These are phyloP conservation scores for Glaciozyma antarctica DNA, from an alignment of 768 basidiomycete genomes.

Conservation along the genomic window DNA sequence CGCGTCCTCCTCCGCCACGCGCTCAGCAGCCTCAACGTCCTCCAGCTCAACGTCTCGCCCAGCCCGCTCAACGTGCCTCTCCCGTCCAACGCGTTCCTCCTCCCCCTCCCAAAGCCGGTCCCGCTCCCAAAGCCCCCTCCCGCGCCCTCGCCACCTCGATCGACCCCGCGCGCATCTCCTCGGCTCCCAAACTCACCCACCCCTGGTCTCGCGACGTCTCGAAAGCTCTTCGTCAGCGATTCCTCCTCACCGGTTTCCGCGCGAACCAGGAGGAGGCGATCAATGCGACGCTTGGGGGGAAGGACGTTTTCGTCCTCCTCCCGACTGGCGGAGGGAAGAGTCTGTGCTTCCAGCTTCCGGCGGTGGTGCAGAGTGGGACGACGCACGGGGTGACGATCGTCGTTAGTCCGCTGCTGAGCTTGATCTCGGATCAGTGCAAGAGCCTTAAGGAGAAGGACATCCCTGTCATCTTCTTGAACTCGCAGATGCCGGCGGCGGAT, in stretches of 20 bases:
- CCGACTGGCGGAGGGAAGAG: conserved; percentile 54
- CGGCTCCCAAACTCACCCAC: background rate
- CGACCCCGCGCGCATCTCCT: background rate
- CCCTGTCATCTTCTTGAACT: conserved; percentile 60
- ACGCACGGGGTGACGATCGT: conserved; percentile 80
- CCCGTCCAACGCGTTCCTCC: background rate
- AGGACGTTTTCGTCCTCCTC: conserved; percentile 88
- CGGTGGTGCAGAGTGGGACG: conserved; percentile 60
- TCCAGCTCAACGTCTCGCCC: background rate
- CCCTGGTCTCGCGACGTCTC: conserved; percentile 46
- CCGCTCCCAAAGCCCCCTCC: background rate
- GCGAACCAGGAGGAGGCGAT: conserved; percentile 80
- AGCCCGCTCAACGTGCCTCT: background rate
- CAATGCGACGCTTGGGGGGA: conserved; percentile 62
- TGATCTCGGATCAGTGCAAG: conserved; percentile 82
- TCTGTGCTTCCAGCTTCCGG: conserved; percentile 61
- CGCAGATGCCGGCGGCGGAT: conserved; percentile 41
- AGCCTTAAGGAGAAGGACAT: conserved; percentile 57
- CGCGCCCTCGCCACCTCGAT: background rate
- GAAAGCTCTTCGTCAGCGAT: conserved; percentile 50
- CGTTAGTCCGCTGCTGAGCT: conserved; percentile 72
- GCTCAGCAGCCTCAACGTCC: background rate
- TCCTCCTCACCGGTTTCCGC: conserved; percentile 61
- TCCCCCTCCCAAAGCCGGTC: background rate
- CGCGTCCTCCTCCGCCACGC: background rate